Conservation (phyloP, 805 yeast genomes). For the Debaryomyces castellii region DNA sequence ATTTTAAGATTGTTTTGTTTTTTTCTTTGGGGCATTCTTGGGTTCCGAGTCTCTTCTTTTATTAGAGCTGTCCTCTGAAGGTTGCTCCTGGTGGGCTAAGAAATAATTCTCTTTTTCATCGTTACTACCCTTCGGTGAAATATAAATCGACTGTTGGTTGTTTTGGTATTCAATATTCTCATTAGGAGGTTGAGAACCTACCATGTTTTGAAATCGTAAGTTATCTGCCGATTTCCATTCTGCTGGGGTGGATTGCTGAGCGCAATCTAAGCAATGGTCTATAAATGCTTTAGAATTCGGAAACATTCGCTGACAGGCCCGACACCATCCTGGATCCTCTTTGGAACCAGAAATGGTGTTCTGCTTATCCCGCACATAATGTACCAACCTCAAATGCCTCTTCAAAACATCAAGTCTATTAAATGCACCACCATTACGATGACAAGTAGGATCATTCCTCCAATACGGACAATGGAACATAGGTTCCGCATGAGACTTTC, state of each 20-base stretch:
- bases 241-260: constrained; percentile 28
- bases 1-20: not conserved
- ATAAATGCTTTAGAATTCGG: constrained; percentile 54
- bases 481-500: constrained; percentile 65
- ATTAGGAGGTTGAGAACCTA: not conserved
- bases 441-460: constrained; percentile 68
- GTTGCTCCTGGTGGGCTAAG: not conserved
- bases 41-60: not conserved
- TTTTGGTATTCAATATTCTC: constrained; percentile 1
- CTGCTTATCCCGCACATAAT: constrained; percentile 53
- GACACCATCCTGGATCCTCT: constrained; percentile 67
- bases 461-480: constrained; percentile 72
- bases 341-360: constrained; percentile 23
- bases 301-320: constrained; percentile 61
- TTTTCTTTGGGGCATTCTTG: not conserved
- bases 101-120: constrained; percentile 6
- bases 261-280: constrained; percentile 66
- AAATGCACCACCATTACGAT: constrained; percentile 74
- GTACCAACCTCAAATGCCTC: constrained; percentile 69
- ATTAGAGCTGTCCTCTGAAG: not conserved
- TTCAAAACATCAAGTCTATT: constrained; percentile 72
- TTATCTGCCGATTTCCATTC: constrained; percentile 18
- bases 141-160: constrained; percentile 2
- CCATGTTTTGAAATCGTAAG: not conserved
- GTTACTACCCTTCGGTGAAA: constrained; percentile 2